These are phyloP conservation scores for Grifola frondosa DNA, from an alignment of 1,284 basidiomycete species.

Conservation along the genomic window DNA sequence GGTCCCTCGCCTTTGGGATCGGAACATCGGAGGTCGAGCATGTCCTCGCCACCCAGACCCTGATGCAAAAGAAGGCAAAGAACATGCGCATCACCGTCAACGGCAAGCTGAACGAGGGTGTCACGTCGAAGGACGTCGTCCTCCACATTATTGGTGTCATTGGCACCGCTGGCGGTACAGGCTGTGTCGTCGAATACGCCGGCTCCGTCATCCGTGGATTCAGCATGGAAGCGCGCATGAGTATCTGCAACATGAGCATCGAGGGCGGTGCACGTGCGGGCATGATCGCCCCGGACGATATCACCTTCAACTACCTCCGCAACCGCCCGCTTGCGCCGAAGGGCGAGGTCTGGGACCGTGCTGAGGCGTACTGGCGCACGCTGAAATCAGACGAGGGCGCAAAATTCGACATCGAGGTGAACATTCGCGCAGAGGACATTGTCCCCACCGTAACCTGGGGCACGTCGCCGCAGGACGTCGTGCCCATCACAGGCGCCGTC, in stretches of 20 bases:
- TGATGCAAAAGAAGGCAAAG: slow-evolving; percentile 90
- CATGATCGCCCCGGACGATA: slow-evolving; percentile 93
- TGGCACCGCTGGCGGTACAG: slow-evolving; percentile 93
- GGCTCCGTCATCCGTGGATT: slow-evolving; percentile 90
- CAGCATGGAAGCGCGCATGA: slow-evolving; percentile 96
- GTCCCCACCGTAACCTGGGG: slow-evolving; percentile 96
- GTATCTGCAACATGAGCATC: slow-evolving; percentile 98
- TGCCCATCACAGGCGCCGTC: slow-evolving; percentile 83
- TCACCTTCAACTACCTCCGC: slow-evolving; percentile 87
- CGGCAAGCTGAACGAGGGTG: slow-evolving; percentile 83
- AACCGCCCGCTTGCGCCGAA: slow-evolving; percentile 85
- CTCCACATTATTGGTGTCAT: slow-evolving; percentile 93
- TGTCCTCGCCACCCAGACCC: slow-evolving; percentile 93
- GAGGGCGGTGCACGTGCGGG: slow-evolving; percentile 94
- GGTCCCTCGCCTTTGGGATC: slow-evolving; percentile 94
- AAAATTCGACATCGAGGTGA: slow-evolving; percentile 86
- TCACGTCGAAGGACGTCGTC: slow-evolving; percentile 93
- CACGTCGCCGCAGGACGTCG: slow-evolving; percentile 92
- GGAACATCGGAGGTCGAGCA: slow-evolving; percentile 97
- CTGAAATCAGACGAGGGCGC: slow-evolving; percentile 87
- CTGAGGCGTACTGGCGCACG: slow-evolving; percentile 87
- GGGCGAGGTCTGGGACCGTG: slow-evolving; percentile 88
- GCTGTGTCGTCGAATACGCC: slow-evolving; percentile 91
- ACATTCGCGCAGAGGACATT: slow-evolving; percentile 87
- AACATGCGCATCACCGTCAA: slow-evolving; percentile 96